Evolutionary conservation across 2,329 filamentous ascomycete species (phyloP).

Genomic region (Fusarium pseudocircinatum): DNA sequence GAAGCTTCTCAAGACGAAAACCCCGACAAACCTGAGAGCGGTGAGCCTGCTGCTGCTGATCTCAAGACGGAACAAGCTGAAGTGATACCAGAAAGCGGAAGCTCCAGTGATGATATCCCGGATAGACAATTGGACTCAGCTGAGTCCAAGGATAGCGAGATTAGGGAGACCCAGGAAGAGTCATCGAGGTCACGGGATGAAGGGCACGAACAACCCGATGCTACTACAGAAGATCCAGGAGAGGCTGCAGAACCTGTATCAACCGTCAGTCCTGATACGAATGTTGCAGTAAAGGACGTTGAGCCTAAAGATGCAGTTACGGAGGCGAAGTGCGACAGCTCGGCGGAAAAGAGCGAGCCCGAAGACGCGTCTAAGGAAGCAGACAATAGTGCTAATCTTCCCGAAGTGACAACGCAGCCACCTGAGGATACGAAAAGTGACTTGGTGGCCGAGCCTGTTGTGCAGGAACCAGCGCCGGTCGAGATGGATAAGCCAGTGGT

Average conservation of each 20-base stretch:
- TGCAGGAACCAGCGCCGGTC: background rate
- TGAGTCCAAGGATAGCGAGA: background rate
- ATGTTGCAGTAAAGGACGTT: background rate
- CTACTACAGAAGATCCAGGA: background rate
- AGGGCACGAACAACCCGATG: slow-evolving; percentile 1
- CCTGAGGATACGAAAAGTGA: slow-evolving; percentile 2
- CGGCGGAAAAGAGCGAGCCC: background rate
- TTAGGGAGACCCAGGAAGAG: slow-evolving; percentile 1
- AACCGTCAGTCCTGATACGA: slow-evolving; percentile 1
- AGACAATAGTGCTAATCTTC: background rate
- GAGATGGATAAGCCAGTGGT: background rate
- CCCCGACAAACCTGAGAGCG: background rate
- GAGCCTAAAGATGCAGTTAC: slow-evolving; percentile 1
- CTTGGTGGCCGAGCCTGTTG: background rate
- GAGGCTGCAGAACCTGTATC: background rate
- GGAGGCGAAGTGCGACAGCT: background rate
- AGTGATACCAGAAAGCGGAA: background rate
- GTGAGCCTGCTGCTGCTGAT: background rate
- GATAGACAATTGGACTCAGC: background rate
- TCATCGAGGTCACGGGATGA: background rate
- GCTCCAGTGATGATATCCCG: background rate
- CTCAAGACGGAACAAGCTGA: background rate
- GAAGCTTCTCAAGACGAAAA: background rate
- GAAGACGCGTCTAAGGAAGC: background rate
- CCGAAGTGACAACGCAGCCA: slow-evolving; percentile 1